These are phyloP conservation scores for Apiotrichum veenhuisii DNA, from an alignment of 1,284 basidiomycete species.

Conservation along the genomic window DNA sequence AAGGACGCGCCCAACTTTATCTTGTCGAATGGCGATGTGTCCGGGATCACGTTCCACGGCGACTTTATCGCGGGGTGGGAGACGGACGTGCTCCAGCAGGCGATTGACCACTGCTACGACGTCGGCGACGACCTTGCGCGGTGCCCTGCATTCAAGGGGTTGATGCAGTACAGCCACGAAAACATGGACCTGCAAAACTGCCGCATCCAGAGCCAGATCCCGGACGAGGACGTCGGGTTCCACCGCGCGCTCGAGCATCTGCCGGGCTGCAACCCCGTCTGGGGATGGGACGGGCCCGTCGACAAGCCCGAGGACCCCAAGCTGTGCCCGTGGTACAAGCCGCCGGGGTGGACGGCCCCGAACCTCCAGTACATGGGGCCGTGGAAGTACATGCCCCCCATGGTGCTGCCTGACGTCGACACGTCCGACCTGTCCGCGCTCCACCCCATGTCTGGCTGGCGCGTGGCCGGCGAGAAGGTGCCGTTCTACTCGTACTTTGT, in stretches of 20 bases:
- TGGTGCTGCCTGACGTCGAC: not conserved
- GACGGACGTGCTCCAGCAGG: conserved; percentile 39
- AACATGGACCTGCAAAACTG: conserved; percentile 5
- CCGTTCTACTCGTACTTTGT: not conserved
- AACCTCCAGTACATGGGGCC: not conserved
- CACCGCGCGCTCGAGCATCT: conserved; percentile 8
- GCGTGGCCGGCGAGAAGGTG: no score
- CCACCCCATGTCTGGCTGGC: no score
- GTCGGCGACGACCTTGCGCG: not conserved
- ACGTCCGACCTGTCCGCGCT: not conserved
- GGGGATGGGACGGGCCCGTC: conserved; percentile 7
- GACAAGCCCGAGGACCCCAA: conserved; percentile 10
- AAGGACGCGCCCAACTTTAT: conserved; percentile 5
- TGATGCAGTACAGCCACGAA: not conserved
- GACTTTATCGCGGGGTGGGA: conserved; percentile 50
- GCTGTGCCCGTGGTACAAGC: not conserved
- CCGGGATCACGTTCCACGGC: conserved; percentile 48
- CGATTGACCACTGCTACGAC: conserved; percentile 42
- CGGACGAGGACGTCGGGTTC: conserved; percentile 14
- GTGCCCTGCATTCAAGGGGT: not conserved
- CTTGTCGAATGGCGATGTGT: conserved; percentile 46
- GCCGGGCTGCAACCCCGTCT: conserved; percentile 16
- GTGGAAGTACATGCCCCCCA: not conserved
- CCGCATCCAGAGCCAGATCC: conserved; percentile 12
- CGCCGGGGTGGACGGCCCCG: conserved; percentile 11